Percentiles rank a stretch among this genome's conserved stretches.
phyloP scores from a whole-genome alignment of 495 filamentous ascomycete species.

The Ramalina peruviana region DNA sequence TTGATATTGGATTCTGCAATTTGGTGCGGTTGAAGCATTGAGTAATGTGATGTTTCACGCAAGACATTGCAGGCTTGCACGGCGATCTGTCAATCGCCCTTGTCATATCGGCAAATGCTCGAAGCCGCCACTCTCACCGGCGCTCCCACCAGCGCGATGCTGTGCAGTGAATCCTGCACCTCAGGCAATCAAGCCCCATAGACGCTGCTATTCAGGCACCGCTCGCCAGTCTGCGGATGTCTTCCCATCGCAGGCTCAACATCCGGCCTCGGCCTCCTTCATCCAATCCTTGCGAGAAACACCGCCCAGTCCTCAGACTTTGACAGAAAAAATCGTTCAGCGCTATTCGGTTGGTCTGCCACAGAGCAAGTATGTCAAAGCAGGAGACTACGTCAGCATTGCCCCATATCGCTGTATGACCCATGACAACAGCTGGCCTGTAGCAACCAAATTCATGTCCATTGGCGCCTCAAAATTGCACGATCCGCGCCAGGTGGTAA shows the following conservation, averaged over 20 bases:
- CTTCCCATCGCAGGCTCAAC: conserved; percentile 36
- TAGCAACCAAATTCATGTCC: conserved; percentile 72
- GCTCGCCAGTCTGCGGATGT: conserved; percentile 28
- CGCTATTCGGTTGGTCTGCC: conserved; percentile 56
- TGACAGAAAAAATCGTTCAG: conserved; percentile 91
- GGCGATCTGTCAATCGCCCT: background rate
- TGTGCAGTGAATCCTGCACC: no score
- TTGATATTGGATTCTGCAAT: background rate
- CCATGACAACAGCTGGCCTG: conserved; percentile 87
- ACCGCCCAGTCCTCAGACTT: conserved; percentile 47
- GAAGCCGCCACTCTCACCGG: no score
- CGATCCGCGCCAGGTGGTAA: conserved; percentile 62
- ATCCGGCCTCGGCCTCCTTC: conserved; percentile 28
- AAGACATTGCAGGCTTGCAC: background rate
- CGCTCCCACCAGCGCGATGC: no score
- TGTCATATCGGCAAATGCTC: background rate
- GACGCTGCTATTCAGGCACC: conserved; percentile 29
- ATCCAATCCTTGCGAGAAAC: conserved; percentile 28
- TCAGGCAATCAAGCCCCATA: background rate
- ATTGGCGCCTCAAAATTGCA: conserved; percentile 72
- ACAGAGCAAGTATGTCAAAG: conserved; percentile 47
- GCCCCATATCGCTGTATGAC: conserved; percentile 69
- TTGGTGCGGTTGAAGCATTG: background rate
- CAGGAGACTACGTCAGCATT: conserved; percentile 76
- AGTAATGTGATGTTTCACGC: background rate